phyloP scores from a whole-genome alignment of 2,329 filamentous ascomycete species.

The Penicillium sp. region DNA sequence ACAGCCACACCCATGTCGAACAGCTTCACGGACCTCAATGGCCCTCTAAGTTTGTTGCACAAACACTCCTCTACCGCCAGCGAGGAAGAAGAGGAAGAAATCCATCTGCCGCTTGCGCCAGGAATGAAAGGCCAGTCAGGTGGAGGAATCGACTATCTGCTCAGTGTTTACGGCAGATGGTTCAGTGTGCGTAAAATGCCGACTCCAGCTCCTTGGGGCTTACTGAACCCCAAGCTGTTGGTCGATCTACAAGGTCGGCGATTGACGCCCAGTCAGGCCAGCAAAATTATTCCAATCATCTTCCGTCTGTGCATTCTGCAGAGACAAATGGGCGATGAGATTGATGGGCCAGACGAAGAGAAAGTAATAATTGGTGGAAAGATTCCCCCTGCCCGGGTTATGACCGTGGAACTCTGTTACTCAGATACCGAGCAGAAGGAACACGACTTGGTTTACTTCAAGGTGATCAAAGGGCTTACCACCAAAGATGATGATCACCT shows the following conservation, averaged over 20 bases:
- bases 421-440: not conserved
- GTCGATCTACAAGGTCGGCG: not conserved
- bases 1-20: not conserved
- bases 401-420: not conserved
- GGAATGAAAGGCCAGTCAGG: not conserved
- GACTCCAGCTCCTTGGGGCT: not conserved
- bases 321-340: not conserved
- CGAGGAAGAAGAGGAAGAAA: not conserved
- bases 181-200: not conserved
- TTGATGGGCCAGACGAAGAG: not conserved
- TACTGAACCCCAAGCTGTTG: not conserved
- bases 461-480: not conserved
- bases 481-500: not conserved
- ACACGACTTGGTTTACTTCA: not conserved
- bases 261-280: not conserved
- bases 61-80: not conserved
- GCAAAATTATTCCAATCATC: not conserved
- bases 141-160: not conserved
- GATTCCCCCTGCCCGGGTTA: not conserved
- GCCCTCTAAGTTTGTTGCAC: not conserved
- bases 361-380: not conserved
- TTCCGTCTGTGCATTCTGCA: not conserved
- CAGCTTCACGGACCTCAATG: not conserved
- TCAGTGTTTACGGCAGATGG: not conserved
- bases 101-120: not conserved